Conservation (phyloP, 805 yeast species). For the Candida cerambycidarum region DNA sequence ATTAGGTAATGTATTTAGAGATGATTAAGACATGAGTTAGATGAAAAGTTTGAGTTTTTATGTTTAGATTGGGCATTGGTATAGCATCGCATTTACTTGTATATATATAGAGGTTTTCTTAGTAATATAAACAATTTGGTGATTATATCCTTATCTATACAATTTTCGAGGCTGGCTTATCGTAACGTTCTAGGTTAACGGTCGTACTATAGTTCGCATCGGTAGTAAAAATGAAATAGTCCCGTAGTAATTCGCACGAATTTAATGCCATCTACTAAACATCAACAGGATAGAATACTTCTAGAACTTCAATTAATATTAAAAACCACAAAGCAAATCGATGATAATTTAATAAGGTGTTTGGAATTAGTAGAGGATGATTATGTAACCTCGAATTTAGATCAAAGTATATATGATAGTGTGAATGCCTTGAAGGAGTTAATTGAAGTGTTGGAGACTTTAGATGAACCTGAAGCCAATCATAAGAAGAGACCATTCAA, state of each 20-base stretch:
- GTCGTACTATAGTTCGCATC: no score
- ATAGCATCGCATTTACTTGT: slow-evolving; percentile 5
- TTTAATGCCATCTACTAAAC: not conserved
- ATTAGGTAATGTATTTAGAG: slow-evolving; percentile 12
- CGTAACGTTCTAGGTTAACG: no score
- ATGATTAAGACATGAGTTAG: not conserved
- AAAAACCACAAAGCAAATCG: slow-evolving; percentile 30
- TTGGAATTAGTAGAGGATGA: slow-evolving; percentile 20
- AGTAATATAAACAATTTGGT: no score
- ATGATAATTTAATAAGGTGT: slow-evolving; percentile 25
- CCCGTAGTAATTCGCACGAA: not conserved
- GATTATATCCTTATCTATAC: no score
- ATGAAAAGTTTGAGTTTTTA: not conserved
- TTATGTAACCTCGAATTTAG: not conserved
- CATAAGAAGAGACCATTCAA: not conserved
- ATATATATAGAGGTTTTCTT: not conserved
- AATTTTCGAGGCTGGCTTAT: no score
- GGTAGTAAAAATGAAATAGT: no score
- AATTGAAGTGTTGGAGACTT: slow-evolving; percentile 8
- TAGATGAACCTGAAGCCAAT: slow-evolving; percentile 3
- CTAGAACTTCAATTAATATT: slow-evolving; percentile 35
- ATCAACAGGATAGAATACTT: slow-evolving; percentile 22
- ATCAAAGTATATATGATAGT: slow-evolving; percentile 8
- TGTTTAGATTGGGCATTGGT: slow-evolving; percentile 1
- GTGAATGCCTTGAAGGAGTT: not conserved